Base-by-base conservation (phyloP, 345 rosid species). In the Populus pruinosa region DNA sequence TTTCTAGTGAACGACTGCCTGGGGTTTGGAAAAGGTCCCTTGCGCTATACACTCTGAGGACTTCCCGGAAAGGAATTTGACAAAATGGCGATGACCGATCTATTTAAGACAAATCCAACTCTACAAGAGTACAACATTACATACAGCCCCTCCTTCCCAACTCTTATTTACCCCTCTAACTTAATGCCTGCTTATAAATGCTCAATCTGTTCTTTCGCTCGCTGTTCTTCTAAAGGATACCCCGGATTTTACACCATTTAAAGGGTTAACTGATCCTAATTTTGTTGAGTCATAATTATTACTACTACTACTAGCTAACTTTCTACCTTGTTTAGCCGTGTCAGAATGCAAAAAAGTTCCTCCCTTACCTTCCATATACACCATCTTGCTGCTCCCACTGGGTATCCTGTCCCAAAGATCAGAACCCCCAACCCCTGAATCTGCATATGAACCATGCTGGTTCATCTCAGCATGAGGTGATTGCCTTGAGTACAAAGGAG, bases 401-500 rank as follows among this genome's bases (percentile, higher is more conserved):
- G 78, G 21, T 67, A 11, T 17, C 67, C 81, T 55, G 68, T 76
- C 80, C 82, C 62, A 36, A 67, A 10, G 20, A 23, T 36, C 55
- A 18, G 44, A 62, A 20, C 20, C 18, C 65, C 55, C 73, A 27
- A 12, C 25, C 49, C 27, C 25, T 27, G 77, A 71, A 67, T 27
- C 65, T 53, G 78, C 56, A 62, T 64, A 85, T 12, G 85, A 73
- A 59, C 77, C 81, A 68, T 50, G 47, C 33, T 72, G 84, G 61
- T 81, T 79, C 6, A 63, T 55, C 55, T 82, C 74, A 43, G 82
- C 76, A 36, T 77, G 77, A 8, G 86, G 84, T 10, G 87, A 85
- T 63, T 81, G 83, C 76, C 82, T 88, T 2, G 89, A 77, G 79
- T 80, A 82, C 80, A 76, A 66, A 27, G 94, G 94, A 35, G 93